A percentile compares a stretch with the other conserved stretches of the same genome.
Evolutionary conservation across 208 protist genomes (phyloP).

Genomic region (Leptomonas pyrrhocoris): DNA sequence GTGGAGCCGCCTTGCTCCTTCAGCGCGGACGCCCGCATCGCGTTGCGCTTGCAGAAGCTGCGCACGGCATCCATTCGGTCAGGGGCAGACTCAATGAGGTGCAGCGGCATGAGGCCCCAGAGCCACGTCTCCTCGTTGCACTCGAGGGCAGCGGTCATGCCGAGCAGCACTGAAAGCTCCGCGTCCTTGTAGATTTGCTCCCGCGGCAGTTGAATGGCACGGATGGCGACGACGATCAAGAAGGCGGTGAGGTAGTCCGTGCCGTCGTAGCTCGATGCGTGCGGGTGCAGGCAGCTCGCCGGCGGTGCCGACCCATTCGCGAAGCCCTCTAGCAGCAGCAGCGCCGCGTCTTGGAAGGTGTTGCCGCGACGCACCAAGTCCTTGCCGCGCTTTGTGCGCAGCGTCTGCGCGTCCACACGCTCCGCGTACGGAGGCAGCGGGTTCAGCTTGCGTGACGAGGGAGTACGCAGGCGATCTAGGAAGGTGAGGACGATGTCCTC

Average conservation of each 20-base stretch:
- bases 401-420: constrained; percentile 32
- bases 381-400: constrained; percentile 51
- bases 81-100: constrained; percentile 68
- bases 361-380: constrained; percentile 69
- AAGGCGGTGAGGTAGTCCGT: constrained; percentile 84
- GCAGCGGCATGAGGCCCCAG: constrained; percentile 81
- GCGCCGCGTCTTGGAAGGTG: constrained; percentile 73
- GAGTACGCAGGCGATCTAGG: constrained; percentile 61
- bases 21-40: constrained; percentile 45
- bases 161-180: constrained; percentile 73
- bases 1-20: constrained; percentile 10
- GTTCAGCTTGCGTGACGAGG: constrained; percentile 49
- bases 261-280: constrained; percentile 85
- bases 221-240: constrained; percentile 60
- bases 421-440: constrained; percentile 84
- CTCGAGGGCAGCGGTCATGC: constrained; percentile 72
- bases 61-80: constrained; percentile 60
- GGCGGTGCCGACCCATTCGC: constrained; percentile 49
- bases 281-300: constrained; percentile 72
- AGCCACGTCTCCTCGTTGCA: constrained; percentile 72
- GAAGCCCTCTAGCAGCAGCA: constrained; percentile 82
- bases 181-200: constrained; percentile 58
- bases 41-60: constrained; percentile 77
- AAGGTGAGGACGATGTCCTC: constrained; percentile 79
- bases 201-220: constrained; percentile 53